These are phyloP conservation scores for Colletotrichum melonis DNA, from an alignment of 2,329 filamentous ascomycete genomes.

Conservation along the genomic window DNA sequence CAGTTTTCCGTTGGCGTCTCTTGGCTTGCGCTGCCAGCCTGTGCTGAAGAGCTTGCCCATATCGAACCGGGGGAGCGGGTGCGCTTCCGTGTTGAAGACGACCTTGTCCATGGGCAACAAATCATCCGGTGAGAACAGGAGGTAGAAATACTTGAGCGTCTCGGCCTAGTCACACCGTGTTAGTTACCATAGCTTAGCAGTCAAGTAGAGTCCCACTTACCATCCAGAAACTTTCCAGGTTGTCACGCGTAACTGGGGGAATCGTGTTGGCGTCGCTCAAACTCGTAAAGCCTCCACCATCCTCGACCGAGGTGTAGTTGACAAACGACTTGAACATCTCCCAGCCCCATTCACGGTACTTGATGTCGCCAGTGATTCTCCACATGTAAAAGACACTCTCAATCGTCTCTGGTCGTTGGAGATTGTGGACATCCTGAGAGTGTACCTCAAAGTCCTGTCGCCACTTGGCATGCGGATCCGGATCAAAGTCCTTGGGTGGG, in stretches of 20 bases:
- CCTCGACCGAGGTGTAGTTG: slow-evolving; percentile 82
- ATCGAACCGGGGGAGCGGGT: slow-evolving; percentile 89
- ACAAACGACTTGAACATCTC: slow-evolving; percentile 96
- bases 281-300: slow-evolving; percentile 85
- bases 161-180: slow-evolving; percentile 74
- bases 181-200: background rate
- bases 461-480: slow-evolving; percentile 71
- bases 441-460: slow-evolving; percentile 84
- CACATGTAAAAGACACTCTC: slow-evolving; percentile 99
- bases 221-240: slow-evolving; percentile 99
- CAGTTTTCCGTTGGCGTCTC: slow-evolving; percentile 59
- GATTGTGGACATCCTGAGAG: slow-evolving; percentile 86
- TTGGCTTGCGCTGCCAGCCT: slow-evolving; percentile 80
- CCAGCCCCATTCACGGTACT: slow-evolving; percentile 97
- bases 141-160: slow-evolving; percentile 97
- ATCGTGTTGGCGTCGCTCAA: slow-evolving; percentile 79
- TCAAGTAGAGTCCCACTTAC: slow-evolving; percentile 58
- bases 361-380: slow-evolving; percentile 90
- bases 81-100: slow-evolving; percentile 96
- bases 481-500: slow-evolving; percentile 62
- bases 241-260: slow-evolving; percentile 79
- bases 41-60: slow-evolving; percentile 82
- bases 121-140: slow-evolving; percentile 88
- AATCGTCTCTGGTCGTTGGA: slow-evolving; percentile 96
- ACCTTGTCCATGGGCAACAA: slow-evolving; percentile 86